Base-by-base conservation (phyloP, 371 early-diverging fungal species). In the Haplosporangium sp. region DNA sequence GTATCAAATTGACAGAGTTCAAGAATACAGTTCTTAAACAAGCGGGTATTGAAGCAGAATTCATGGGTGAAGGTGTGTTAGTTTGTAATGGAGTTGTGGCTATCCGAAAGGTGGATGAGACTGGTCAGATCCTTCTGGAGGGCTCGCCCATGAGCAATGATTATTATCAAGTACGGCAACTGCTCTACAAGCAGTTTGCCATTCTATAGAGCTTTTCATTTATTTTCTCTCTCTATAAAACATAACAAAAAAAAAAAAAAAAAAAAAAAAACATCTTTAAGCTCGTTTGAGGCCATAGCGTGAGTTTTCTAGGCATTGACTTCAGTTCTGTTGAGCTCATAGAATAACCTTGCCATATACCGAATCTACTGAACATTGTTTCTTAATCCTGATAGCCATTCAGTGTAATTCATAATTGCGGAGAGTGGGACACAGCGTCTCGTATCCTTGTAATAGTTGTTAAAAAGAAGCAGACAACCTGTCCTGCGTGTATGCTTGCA, bases 1-100 rank as follows among this genome's bases (percentile, higher is more conserved):
- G 97, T 79, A 83, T 96, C 27, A 89, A 90, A 52, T 86, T 98
- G 65, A 92, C 95, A 47, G 93, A 95, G 78, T 91, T 98, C 69
- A 90, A 92, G 57, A 83, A 89, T 15, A 37, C 63, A 48, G 72
- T 92, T 15, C 84, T 97, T 52, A 90, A 89, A 52, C 82, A 84
- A 0, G 91, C 92, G 67, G 97, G 97, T 0, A 92, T 94, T 42
- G 78, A 85, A 4, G 93, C 97, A 13, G 92, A 93, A 69, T 97
- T 98, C 71, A 92, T 89, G 63, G 89, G 90, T 17, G 95, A 94
- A 47, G 95, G 95, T 71, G 89, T 95, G 42, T 83, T 97, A 47
- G 93, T 96, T 0, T 96, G 96, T 69, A 95, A 94, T 84, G 90
- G 91, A 52, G 85, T 88, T 20, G 90, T 95, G 1, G 93, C 92